phyloP scores from a whole-genome alignment of 192 early-diverging fungal genomes.

The Radiomyces spectabilis region DNA sequence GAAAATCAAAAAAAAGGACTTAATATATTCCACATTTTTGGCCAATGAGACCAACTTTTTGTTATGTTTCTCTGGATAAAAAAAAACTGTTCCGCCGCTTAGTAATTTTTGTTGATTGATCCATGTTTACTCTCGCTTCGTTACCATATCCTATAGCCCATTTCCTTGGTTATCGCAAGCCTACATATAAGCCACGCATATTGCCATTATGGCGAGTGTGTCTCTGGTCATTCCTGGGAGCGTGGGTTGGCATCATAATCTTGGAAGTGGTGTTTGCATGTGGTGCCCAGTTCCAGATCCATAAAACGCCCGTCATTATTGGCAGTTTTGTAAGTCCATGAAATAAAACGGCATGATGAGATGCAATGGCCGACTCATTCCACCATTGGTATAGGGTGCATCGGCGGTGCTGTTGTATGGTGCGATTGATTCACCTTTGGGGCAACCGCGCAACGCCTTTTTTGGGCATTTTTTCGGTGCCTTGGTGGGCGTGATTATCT shows the following conservation, averaged over 20 bases:
- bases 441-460: conserved; percentile 46
- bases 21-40: background rate
- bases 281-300: conserved; percentile 1
- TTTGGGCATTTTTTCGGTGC: conserved; percentile 39
- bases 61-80: background rate
- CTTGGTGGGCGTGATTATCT: conserved; percentile 34
- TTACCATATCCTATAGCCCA: conserved; percentile 6
- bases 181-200: background rate
- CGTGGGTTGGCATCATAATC: conserved; percentile 14
- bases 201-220: conserved; percentile 14
- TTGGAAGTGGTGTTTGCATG: conserved; percentile 16
- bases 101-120: no score
- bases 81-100: background rate
- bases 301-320: conserved; percentile 15
- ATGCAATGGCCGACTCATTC: no score
- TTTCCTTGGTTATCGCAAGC: conserved; percentile 15
- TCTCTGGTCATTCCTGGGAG: conserved; percentile 20
- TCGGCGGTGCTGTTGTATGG: conserved; percentile 54
- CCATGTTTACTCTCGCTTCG: background rate
- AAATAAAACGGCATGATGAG: background rate
- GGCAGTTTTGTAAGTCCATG: conserved; percentile 26
- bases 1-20: background rate
- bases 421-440: conserved; percentile 49
- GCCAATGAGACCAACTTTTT: background rate
- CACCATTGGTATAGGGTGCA: conserved; percentile 46